Evolutionary conservation across 2,329 filamentous ascomycete species (phyloP).

Genomic region (Orbilia javanica): DNA sequence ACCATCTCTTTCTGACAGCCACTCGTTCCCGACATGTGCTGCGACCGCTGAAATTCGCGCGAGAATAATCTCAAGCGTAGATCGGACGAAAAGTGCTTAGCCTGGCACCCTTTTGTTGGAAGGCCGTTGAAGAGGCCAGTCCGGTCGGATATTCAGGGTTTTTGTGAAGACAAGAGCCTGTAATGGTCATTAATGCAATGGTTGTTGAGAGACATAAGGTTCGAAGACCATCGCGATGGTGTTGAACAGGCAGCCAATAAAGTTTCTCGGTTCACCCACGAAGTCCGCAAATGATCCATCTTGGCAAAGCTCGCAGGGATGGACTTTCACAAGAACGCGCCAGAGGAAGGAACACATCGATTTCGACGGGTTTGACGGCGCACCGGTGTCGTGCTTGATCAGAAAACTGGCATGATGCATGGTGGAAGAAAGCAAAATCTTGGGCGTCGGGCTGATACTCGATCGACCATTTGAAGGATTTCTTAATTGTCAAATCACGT

Average conservation of each 20-base stretch:
- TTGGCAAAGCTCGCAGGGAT: conserved; percentile 17
- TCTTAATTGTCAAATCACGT: not conserved
- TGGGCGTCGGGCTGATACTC: too few species aligned
- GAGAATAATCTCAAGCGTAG: conserved; percentile 8
- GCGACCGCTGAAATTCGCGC: not conserved
- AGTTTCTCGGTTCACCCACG: conserved; percentile 29
- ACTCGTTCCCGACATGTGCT: conserved; percentile 52
- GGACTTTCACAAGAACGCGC: conserved; percentile 8
- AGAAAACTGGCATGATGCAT: not conserved
- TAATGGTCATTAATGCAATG: too few species aligned
- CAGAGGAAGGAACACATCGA: too few species aligned
- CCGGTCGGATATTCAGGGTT: conserved; percentile 3
- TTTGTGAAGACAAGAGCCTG: not conserved
- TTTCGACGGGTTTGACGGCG: too few species aligned
- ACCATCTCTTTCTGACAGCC: conserved; percentile 13
- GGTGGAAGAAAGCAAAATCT: too few species aligned
- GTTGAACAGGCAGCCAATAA: conserved; percentile 36
- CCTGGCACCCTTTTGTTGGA: not conserved
- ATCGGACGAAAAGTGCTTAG: conserved; percentile 38
- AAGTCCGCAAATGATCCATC: conserved; percentile 5
- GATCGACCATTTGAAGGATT: too few species aligned
- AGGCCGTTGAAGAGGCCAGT: not conserved
- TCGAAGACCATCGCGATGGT: conserved; percentile 19
- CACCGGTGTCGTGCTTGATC: too few species aligned
- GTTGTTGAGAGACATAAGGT: conserved; percentile 8